Base-by-base conservation (phyloP, 306 rosid genomes). In the Trifolium fragiferum region DNA sequence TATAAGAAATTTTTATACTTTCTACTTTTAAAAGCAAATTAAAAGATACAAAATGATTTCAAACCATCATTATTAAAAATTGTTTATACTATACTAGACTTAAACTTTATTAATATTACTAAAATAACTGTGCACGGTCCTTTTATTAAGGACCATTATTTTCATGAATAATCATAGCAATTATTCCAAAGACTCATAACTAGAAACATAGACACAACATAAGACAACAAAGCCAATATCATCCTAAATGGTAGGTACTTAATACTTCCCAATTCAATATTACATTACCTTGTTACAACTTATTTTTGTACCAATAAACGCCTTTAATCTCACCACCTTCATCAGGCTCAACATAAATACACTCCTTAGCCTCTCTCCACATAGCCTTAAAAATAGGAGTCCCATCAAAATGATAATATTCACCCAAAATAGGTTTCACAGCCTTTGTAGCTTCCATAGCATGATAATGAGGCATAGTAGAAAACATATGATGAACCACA, bases 361-460 rank as follows among this genome's bases (percentile, higher is more conserved):
- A 92, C 83, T 92, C 92, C 69, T 89, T 90, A 0, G 87, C 86
- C 81, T 90, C 96, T 69, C 98, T 84, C 85, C 87, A 92, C 86
- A 82, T 68, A 3, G 98, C 96, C 75, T 89, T 88, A 60, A 44
- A 55, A 27, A 90, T 3, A 1, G 96, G 89, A 12, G 94, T 92
- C 25, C 73, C 82, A 62, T 90, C 98, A 7, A 87, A 86, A 40
- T 73, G 96, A 74, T 92, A 92, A 38, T 92, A 92, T 0, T 89
- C 88, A 0, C 94, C 94, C 86, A 92, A 84, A 49, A 92, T 67
- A 0, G 92, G 89, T 69, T 84, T 87, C 20, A 92, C 89, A 1
- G 83, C 94, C 10, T 80, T 88, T 0, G 98, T 92, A n/a, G 96
- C 96, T 66, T 92, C 96, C 92, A 86, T 84, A 9, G 94, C 96